Evolutionary conservation across 352 stramenopile genomes (phyloP), one percentile per base, ranked within the genome.

Genomic region (Pythium utonaiense): DNA sequence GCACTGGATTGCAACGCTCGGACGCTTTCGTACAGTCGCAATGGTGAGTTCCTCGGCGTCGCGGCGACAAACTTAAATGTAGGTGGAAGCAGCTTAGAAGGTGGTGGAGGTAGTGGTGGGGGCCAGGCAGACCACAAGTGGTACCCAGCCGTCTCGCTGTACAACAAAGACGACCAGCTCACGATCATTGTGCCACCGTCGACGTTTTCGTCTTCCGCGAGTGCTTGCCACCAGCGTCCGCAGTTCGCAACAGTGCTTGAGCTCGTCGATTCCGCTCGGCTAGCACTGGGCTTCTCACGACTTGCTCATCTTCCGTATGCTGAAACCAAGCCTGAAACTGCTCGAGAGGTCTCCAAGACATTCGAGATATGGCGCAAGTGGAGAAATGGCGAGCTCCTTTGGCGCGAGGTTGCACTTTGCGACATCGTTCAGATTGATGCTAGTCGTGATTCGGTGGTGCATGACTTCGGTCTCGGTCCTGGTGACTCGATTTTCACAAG

Each of bases 161-260:
- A 97, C 66, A 97, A 97, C 70, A 96, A 96, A 59, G 87, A 92
- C 42, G 88, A 96, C 49, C 81, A 91, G 45, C 51, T 96, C 16
- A 93, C 84, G 9, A 49, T 96, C 17, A 66, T 92, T 6, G 78
- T 78, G 24, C 72, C 79, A 24, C 49, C 59, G 13, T 33, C 22
- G 21, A 21, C 13, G 13, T 53, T 16, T 12, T 31, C 51, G 1
- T 16, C 50, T 41, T 5, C 27, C 30, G 13, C 25, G 52, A 34
- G 25, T 54, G 28, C 44, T 45, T 17, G 8, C 16, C 34, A 41
- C 14, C 51, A 53, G 13, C 48, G 30, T 14, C 57, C 66, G 8
- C 76, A 83, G 53, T 71, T 80, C 41, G 65, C 68, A 7, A 86
- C 80, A 1, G 71, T 77, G 0, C 51, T 82, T 21, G 60, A 67